Base-by-base conservation (phyloP, 495 filamentous ascomycete genomes). In the Viridothelium virens region DNA sequence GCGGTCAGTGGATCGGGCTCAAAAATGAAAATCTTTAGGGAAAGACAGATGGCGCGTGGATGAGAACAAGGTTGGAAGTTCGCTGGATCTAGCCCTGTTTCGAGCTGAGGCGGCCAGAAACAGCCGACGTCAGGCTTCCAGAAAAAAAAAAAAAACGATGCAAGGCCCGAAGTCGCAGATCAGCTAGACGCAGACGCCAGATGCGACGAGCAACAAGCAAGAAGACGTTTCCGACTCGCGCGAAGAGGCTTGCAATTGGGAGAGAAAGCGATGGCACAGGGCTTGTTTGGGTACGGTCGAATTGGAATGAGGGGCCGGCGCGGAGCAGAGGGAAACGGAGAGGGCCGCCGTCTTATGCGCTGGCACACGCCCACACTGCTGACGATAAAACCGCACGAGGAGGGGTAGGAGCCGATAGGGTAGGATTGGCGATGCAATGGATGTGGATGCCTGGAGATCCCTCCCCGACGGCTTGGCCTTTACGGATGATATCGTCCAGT, bases 301-400 rank as follows among this genome's bases (percentile, higher is more conserved):
- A 25, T 25, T 25, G 25, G 25, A 25, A 25, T 25, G 25, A 7
- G 53, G 25, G 53, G 53, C 25, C 25, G 53, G 53, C 53, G 53
- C 53, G 53, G 7, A 18, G 7, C 25, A 18, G 11, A 59, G 18
- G 6, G 53, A 59, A 31, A 59, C 25, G 53, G 53, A 11, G 53
- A 36, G 5, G 53, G 31, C 6, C 11, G 18, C 53, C 5, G 53
- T 59, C 53, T 59, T 59, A 59, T 59, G 53, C 53, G 53, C 53
- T 59, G 53, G 53, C 53, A 59, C 53, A 36, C 25, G 18, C 36
- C 25, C 53, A 34, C 53, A 31, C 25, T 59, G 53, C 33, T 31
- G 53, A 59, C 53, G 36, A 36, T 5, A 5, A 14, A 53, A 14
- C 18, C 10, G 48, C 11, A 59, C 36, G 36, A 31, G 53, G 53